Conservation (phyloP, 164 flowering plant species). For the Echeveria elegans region DNA sequence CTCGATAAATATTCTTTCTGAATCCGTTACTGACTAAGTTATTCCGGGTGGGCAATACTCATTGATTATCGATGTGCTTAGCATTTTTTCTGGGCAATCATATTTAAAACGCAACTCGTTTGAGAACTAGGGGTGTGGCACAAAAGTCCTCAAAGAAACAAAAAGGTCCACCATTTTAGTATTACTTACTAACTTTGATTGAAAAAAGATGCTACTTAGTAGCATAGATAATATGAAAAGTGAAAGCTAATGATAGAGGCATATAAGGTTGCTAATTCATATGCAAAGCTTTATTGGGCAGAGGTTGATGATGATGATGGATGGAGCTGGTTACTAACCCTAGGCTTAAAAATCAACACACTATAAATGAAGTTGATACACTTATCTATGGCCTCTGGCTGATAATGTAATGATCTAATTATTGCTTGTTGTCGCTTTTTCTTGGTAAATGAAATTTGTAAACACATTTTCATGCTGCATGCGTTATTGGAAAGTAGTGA, state of each 20-base stretch:
- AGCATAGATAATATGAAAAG: not conserved
- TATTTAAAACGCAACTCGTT: too few species aligned
- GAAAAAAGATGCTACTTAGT: not conserved
- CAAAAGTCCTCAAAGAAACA: not conserved
- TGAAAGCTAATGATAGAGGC: not conserved
- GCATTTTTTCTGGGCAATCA: too few species aligned
- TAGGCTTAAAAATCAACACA: not conserved
- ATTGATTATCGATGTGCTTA: too few species aligned
- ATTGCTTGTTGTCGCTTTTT: not conserved
- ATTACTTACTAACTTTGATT: not conserved
- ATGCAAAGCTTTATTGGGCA: conserved; percentile 1
- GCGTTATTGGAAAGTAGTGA: not conserved
- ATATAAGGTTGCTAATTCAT: not conserved
- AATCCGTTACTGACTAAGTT: too few species aligned
- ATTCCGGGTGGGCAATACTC: too few species aligned
- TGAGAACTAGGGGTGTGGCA: too few species aligned
- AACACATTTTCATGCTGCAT: not conserved
- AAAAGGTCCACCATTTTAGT: not conserved
- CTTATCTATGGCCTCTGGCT: too few species aligned
- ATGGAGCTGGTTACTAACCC: conserved; percentile 8
- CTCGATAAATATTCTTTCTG: too few species aligned
- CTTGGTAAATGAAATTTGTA: not conserved
- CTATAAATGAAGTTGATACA: too few species aligned
- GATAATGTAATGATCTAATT: not conserved
- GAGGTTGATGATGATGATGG: not conserved